Evolutionary conservation across 2,329 filamentous ascomycete species (phyloP), one percentile per base, ranked within the genome.

Genomic region (Byssothecium circinans): DNA sequence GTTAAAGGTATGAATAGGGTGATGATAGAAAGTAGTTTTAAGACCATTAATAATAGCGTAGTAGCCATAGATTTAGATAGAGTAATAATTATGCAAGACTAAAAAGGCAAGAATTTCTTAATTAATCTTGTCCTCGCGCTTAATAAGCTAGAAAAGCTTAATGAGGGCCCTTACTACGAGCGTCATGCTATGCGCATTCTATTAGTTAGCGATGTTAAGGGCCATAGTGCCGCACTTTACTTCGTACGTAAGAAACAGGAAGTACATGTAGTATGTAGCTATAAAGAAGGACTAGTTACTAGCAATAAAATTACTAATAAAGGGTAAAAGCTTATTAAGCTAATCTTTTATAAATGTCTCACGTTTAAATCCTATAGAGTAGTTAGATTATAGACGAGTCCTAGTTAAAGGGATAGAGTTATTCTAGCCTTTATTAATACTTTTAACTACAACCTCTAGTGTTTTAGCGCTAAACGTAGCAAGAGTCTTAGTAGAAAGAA

Each of bases 241-340:
- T 56, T 81, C 74, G 57, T 71, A 76, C 0, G 73, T 72, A 0
- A 81, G 62, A 52, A 79, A 81, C 3, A 75, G 75, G 51, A 81
- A 78, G 62, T 74, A 76, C 66, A 79, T 78, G 4, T 71, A 61
- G 43, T 68, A 74, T 10, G 74, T 80, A 8, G 57, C 71, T 65
- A 76, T 74, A 51, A 61, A 71, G 51, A 61, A 71, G 17, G 70
- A 79, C 41, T 57, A 57, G 45, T 74, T 64, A 22, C 33, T 37
- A 19, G 30, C 10, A 4, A 50, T 15, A 8, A 49, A 32, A n/a
- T 74, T 56, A 30, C 59, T 53, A 36, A 62, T 41, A 27, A 58
- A 54, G 17, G 53, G 56, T 12, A 19, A 12, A 43, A 80, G 55
- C 61, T 72, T 78, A 12, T 58, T 30, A 4, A 76, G 67, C 56